Percentiles rank a stretch among this genome's conserved stretches.
Conservation (phyloP, 2,329 filamentous ascomycete genomes). For the Teratosphaeria nubilosa region DNA sequence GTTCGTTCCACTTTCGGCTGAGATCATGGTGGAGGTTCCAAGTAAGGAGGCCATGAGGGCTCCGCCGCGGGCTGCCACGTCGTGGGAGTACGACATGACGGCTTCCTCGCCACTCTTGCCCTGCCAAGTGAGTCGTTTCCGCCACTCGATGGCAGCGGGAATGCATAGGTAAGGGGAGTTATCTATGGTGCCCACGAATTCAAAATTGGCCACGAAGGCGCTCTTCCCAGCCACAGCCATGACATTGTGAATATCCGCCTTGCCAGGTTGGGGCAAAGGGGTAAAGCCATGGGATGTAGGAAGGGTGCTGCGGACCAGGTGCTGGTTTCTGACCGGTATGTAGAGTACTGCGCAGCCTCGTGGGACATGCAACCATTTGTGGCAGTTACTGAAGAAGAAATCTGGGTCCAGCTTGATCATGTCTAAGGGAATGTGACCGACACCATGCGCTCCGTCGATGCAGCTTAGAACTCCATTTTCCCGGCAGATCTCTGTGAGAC, state of each 20-base stretch:
- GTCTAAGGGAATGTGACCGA: conserved; percentile 69
- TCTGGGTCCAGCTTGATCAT: conserved; percentile 60
- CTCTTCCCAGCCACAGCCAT: conserved; percentile 40
- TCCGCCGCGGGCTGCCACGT: conserved; percentile 55
- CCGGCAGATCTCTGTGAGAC: conserved; percentile 53
- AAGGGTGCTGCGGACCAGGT: conserved; percentile 60
- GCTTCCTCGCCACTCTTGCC: conserved; percentile 50
- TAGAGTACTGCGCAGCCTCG: conserved; percentile 74
- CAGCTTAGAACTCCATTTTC: conserved; percentile 60
- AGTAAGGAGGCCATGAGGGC: conserved; percentile 51
- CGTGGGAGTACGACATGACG: conserved; percentile 54
- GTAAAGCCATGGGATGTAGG: conserved; percentile 74
- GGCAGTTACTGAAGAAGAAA: conserved; percentile 78
- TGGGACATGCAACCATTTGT: conserved; percentile 82
- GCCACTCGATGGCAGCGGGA: conserved; percentile 61
- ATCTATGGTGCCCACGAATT: conserved; percentile 69
- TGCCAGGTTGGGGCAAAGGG: conserved; percentile 27
- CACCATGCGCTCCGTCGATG: conserved; percentile 75
- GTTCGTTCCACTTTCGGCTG: conserved; percentile 33
- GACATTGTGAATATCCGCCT: conserved; percentile 23
- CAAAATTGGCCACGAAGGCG: conserved; percentile 59
- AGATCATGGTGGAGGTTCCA: conserved; percentile 63
- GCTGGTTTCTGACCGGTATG: conserved; percentile 66
- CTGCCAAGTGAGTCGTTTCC: conserved; percentile 34
- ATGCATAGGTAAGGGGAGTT: conserved; percentile 62